Evolutionary conservation across 805 yeast species (phyloP).

Genomic region (Torulaspora delbrueckii): DNA sequence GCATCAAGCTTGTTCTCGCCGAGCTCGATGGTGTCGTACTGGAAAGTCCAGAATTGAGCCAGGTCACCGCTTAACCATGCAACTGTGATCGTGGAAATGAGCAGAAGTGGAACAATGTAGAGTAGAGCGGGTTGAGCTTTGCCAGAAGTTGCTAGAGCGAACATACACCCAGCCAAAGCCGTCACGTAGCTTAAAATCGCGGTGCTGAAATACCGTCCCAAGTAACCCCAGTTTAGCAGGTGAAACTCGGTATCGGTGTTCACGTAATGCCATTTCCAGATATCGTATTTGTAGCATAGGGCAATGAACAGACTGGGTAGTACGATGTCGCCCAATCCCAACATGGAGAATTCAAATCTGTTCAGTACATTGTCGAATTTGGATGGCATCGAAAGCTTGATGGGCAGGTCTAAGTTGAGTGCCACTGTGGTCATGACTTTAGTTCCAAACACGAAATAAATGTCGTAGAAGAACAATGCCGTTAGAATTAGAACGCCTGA

Average conservation of each 20-base stretch:
- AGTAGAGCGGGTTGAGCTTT: constrained; percentile 65
- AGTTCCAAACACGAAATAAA: constrained; percentile 62
- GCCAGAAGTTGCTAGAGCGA: constrained; percentile 37
- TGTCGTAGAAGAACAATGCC: constrained; percentile 56
- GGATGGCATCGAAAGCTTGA: constrained; percentile 27
- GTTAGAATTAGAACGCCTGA: constrained; percentile 43
- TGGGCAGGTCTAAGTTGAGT: constrained; percentile 47
- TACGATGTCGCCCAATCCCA: constrained; percentile 66
- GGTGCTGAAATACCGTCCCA: constrained; percentile 44
- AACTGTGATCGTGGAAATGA: constrained; percentile 32
- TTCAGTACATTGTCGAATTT: constrained; percentile 11
- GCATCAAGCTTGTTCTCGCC: constrained; percentile 8
- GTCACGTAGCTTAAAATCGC: constrained; percentile 45
- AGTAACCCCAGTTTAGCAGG: constrained; percentile 34
- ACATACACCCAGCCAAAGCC: constrained; percentile 44
- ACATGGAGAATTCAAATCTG: constrained; percentile 29
- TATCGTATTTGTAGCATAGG: constrained; percentile 52
- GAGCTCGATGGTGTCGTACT: constrained; percentile 21
- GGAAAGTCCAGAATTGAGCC: constrained; percentile 38
- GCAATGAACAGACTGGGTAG: constrained; percentile 54
- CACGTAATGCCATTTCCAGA: constrained; percentile 37
- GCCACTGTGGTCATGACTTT: constrained; percentile 63
- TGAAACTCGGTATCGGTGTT: constrained; percentile 38
- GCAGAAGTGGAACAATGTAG: constrained; percentile 51
- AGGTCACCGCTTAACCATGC: constrained; percentile 44